These are phyloP conservation scores for Ophiocordyceps robertsii DNA, from an alignment of 2,329 filamentous ascomycete species.

Conservation along the genomic window DNA sequence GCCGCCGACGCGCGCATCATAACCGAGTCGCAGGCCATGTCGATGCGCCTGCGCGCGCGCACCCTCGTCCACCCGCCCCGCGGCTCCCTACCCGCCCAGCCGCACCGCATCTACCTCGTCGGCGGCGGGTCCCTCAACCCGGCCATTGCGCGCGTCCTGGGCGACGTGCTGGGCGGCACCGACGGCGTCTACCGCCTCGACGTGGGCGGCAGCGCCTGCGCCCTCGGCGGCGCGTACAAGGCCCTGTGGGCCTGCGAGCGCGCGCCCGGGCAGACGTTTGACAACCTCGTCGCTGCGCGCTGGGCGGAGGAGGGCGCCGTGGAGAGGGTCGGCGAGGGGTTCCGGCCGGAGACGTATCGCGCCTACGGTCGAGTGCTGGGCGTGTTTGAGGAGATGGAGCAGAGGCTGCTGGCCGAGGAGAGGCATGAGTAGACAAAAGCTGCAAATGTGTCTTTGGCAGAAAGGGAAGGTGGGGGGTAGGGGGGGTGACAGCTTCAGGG, in stretches of 20 bases:
- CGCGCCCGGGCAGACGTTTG: conserved; percentile 59
- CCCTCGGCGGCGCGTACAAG: conserved; percentile 88
- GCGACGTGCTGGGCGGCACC: conserved; percentile 74
- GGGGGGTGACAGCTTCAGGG: background rate
- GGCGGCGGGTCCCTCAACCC: conserved; percentile 84
- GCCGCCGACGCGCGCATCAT: conserved; percentile 58
- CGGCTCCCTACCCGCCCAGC: conserved; percentile 58
- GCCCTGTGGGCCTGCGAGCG: conserved; percentile 84
- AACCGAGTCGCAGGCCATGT: conserved; percentile 89
- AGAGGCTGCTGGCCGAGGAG: conserved; percentile 38
- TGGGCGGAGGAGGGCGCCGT: conserved; percentile 82
- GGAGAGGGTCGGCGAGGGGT: conserved; percentile 71
- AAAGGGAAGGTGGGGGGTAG: too few species aligned
- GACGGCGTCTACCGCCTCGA: conserved; percentile 92
- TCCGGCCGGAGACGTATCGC: conserved; percentile 59
- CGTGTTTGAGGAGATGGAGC: conserved; percentile 68
- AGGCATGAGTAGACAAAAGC: conserved; percentile 1
- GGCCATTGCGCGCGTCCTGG: conserved; percentile 73
- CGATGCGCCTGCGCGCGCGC: conserved; percentile 72
- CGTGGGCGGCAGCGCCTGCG: conserved; percentile 90
- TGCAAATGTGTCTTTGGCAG: conserved; percentile 4
- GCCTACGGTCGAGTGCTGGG: conserved; percentile 63
- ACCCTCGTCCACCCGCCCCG: conserved; percentile 52
- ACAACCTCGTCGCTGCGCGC: conserved; percentile 68
- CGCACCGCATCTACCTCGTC: conserved; percentile 82